Base-by-base conservation (phyloP, 2,329 filamentous ascomycete species). In the Knufia fluminis region DNA sequence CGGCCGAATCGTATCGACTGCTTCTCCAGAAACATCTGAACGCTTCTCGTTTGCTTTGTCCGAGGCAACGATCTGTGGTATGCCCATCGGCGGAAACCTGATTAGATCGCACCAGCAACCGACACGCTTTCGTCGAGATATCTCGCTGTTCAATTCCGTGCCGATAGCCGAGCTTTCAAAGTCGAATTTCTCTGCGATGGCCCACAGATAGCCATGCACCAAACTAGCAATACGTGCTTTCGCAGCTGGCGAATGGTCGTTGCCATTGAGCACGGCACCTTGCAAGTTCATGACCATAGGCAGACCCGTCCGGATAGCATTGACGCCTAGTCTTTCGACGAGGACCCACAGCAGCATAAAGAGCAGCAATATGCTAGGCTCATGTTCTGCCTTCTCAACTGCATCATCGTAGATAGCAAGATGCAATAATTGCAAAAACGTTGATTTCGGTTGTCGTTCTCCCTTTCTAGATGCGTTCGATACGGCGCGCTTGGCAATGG, bases 251-350 rank as follows among this genome's bases (percentile, higher is more conserved):
- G 77, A 76, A 2, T 82, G 72, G 6, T 78, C 76, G 14, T 57
- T 50, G 16, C 51, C 53, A 8, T 62, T 65, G 3, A 62, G 56
- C 43, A 92, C 85, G 54, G 92, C 87, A 60, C 94, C 87, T 64
- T 96, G 90, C 1, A 97, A 75, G 40, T 85, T 79, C 64, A 94
- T 81, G 9, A 95, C 77, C 89, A 96, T 95, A 1, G 90, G 88
- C 32, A 96, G 67, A 0, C 89, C 88, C 59, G 79, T 84, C 51
- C 83, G 78, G 3, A 78, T 78, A 14, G 87, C 85, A 62, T 96
- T 95, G 45, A 95, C 80, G 3, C 91, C 90, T 1, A 96, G 74
- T 50, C 80, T 82, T 51, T 80, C 75, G 7, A 88, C 77, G n/a
- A 95, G 73, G 49, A 79, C 86, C 9, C 79, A 73, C 32, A 95